A percentile compares a stretch with the other conserved stretches of the same genome.
Evolutionary conservation across 164 flowering plant species (phyloP).

Genomic region (Sedum album): DNA sequence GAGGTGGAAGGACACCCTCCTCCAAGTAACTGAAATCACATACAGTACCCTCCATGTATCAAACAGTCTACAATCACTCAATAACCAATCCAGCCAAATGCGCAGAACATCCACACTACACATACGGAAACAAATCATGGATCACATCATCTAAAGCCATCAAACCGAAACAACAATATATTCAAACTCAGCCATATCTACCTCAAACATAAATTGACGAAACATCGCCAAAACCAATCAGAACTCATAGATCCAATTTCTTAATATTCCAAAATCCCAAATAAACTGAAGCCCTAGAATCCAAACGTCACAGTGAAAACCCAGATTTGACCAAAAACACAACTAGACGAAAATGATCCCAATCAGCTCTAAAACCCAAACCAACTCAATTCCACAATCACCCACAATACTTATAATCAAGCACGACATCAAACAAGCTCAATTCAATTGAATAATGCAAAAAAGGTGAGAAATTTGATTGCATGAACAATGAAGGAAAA

Average conservation of each 20-base stretch:
- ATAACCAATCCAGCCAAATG: not conserved
- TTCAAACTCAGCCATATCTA: not conserved
- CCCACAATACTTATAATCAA: not conserved
- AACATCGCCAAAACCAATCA: not conserved
- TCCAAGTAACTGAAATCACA: slow-evolving; percentile 52
- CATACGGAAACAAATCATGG: not conserved
- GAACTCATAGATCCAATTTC: not conserved
- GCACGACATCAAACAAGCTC: not conserved
- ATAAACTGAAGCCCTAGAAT: not conserved
- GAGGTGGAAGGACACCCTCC: slow-evolving; percentile 73
- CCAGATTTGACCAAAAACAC: not conserved
- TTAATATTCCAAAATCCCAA: not conserved
- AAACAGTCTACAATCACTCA: not conserved
- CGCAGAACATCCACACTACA: not conserved
- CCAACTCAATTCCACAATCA: not conserved
- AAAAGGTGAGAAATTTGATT: not conserved
- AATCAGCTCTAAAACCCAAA: not conserved
- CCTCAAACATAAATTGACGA: not conserved
- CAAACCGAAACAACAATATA: not conserved
- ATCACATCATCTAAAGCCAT: not conserved
- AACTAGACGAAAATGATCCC: not conserved
- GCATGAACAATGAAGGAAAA: not conserved
- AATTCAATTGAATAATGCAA: not conserved
- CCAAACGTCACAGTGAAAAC: not conserved
- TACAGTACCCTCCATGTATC: slow-evolving; percentile 43